Conservation (phyloP, 257 asterid genomes). For the Buddleja alternifolia region DNA sequence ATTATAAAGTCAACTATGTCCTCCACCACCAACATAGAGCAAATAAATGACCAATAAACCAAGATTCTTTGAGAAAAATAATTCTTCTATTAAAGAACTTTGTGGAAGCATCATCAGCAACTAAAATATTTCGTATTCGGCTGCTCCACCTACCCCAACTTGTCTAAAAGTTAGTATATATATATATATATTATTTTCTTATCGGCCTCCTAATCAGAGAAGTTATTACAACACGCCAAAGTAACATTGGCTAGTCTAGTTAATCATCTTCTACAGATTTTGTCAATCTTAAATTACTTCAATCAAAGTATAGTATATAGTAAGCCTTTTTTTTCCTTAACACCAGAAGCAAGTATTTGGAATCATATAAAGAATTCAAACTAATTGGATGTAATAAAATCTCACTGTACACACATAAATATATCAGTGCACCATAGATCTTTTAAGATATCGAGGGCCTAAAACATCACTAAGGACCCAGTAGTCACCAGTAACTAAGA, state of each 20-base stretch:
- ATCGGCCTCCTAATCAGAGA: conserved; percentile 16
- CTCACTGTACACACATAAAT: too few species aligned
- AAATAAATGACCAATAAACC: not conserved
- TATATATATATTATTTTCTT: not conserved
- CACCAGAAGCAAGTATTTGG: not conserved
- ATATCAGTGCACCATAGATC: too few species aligned
- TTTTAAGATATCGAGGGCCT: too few species aligned
- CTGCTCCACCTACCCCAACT: conserved; percentile 26
- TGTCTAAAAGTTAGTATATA: conserved; percentile 2
- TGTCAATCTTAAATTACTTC: conserved; percentile 17
- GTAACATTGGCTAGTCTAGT: conserved; percentile 8
- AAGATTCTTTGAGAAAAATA: conserved; percentile 2
- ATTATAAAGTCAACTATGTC: too few species aligned
- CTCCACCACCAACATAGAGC: not conserved
- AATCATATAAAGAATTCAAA: not conserved
- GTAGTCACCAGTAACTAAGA: too few species aligned
- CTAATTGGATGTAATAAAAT: too few species aligned
- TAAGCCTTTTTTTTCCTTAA: not conserved
- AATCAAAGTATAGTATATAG: not conserved
- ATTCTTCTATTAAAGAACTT: not conserved
- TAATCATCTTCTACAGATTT: conserved; percentile 9
- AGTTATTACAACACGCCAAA: too few species aligned
- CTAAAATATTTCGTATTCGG: not conserved
- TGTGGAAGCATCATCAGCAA: conserved; percentile 26
- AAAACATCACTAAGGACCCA: too few species aligned